These are phyloP conservation scores for Xylaria telfairii DNA, from an alignment of 495 filamentous ascomycete species.

Conservation along the genomic window DNA sequence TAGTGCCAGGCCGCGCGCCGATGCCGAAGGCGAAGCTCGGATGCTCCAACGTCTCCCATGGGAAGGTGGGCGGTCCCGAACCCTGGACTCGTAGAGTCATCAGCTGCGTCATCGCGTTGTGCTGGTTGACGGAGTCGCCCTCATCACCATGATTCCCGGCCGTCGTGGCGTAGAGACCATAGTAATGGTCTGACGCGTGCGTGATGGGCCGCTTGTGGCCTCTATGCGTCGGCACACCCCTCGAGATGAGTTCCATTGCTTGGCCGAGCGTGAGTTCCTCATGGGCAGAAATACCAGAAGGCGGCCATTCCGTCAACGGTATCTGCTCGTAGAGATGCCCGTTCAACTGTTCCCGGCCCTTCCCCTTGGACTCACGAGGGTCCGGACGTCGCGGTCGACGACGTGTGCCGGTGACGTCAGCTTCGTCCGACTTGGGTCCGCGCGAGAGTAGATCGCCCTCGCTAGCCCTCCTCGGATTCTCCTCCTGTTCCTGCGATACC, in stretches of 20 bases:
- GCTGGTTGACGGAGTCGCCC: slow-evolving; percentile 50
- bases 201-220: slow-evolving; percentile 53
- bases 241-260: slow-evolving; percentile 55
- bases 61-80: slow-evolving; percentile 48
- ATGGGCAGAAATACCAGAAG: slow-evolving; percentile 46
- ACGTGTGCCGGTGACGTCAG: slow-evolving; percentile 35
- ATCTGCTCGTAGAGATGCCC: slow-evolving; percentile 42
- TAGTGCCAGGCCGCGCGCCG: slow-evolving; percentile 63
- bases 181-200: slow-evolving; percentile 57
- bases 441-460: slow-evolving; percentile 39
- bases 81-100: slow-evolving; percentile 52
- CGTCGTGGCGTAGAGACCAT: slow-evolving; percentile 53
- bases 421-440: slow-evolving; percentile 29
- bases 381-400: slow-evolving; percentile 49
- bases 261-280: slow-evolving; percentile 53
- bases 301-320: slow-evolving; percentile 56
- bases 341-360: slow-evolving; percentile 45
- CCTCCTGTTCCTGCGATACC: slow-evolving; percentile 38
- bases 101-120: slow-evolving; percentile 57
- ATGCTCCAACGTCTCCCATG: slow-evolving; percentile 71
- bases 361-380: slow-evolving; percentile 48
- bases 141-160: slow-evolving; percentile 54
- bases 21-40: slow-evolving; percentile 67
- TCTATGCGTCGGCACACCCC: slow-evolving; percentile 53
- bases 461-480: slow-evolving; percentile 34